These are phyloP conservation scores for Guillardia theta DNA, from an alignment of 78 protist genomes.

Conservation along the genomic window DNA sequence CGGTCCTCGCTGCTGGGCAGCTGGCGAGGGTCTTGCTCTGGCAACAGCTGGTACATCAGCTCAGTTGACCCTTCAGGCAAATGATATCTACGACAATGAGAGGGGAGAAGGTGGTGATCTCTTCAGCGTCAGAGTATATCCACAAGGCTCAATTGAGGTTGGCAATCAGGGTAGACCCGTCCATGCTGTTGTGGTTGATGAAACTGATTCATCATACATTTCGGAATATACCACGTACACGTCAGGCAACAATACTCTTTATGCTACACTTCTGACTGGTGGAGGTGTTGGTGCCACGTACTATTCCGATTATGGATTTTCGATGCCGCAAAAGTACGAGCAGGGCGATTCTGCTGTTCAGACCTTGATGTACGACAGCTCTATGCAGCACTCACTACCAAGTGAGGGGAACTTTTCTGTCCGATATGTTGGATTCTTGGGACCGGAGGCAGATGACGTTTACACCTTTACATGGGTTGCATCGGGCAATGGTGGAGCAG, in stretches of 20 bases:
- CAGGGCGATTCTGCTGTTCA: background rate
- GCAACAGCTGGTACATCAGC: constrained; percentile 16
- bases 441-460: background rate
- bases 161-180: background rate
- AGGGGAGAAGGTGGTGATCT: background rate
- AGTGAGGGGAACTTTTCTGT: background rate
- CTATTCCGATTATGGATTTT: background rate
- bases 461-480: background rate
- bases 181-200: constrained; percentile 2
- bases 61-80: background rate
- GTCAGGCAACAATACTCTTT: background rate
- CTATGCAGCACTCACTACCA: background rate
- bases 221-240: background rate
- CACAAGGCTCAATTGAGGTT: background rate
- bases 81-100: constrained; percentile 24
- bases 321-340: background rate
- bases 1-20: background rate
- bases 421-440: background rate
- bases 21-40: background rate
- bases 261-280: background rate
- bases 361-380: background rate
- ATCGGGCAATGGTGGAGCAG: background rate
- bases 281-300: background rate
- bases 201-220: background rate
- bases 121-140: background rate